Percentiles rank a stretch among this genome's conserved stretches.
These are phyloP conservation scores for Nymphaea colorata DNA, from an alignment of 164 flowering plant genomes.

Conservation along the genomic window DNA sequence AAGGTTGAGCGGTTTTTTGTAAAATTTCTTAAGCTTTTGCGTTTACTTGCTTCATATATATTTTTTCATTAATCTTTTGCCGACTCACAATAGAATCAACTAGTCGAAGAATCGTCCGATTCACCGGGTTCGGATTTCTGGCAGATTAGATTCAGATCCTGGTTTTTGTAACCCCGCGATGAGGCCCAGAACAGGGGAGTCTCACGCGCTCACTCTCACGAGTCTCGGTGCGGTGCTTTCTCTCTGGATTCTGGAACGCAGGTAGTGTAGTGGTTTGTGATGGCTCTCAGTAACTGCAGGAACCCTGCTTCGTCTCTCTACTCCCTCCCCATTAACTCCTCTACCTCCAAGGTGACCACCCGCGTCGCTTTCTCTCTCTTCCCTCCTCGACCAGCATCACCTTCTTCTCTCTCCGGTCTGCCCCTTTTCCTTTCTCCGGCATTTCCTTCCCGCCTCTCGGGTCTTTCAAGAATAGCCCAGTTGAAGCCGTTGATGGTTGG, in stretches of 20 bases:
- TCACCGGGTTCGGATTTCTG: too few relatives aligned
- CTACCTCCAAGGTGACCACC: not conserved
- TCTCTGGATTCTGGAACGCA: not conserved
- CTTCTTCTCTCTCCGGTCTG: not conserved
- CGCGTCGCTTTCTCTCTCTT: not conserved
- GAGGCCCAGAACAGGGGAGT: too few relatives aligned
- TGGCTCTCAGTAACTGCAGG: not conserved
- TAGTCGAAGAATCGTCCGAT: too few relatives aligned
- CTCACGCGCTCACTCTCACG: too few relatives aligned
- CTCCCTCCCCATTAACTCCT: not conserved
- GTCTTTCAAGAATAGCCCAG: not conserved
- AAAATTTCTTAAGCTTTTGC: too few relatives aligned
- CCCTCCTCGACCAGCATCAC: not conserved
- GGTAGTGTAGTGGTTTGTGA: not conserved
- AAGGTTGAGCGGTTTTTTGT: too few relatives aligned
- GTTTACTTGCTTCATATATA: too few relatives aligned
- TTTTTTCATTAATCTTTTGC: too few relatives aligned
- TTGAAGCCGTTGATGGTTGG: constrained; percentile 8
- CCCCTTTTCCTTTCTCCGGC: not conserved
- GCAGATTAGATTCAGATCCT: too few relatives aligned
- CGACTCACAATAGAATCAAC: too few relatives aligned
- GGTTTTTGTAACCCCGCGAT: too few relatives aligned
- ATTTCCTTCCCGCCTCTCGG: not conserved
- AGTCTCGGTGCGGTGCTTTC: too few relatives aligned
- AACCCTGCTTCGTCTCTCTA: not conserved